Evolutionary conservation across 495 filamentous ascomycete species (phyloP), one percentile per base, ranked within the genome.

Genomic region (Penicillium manginii): DNA sequence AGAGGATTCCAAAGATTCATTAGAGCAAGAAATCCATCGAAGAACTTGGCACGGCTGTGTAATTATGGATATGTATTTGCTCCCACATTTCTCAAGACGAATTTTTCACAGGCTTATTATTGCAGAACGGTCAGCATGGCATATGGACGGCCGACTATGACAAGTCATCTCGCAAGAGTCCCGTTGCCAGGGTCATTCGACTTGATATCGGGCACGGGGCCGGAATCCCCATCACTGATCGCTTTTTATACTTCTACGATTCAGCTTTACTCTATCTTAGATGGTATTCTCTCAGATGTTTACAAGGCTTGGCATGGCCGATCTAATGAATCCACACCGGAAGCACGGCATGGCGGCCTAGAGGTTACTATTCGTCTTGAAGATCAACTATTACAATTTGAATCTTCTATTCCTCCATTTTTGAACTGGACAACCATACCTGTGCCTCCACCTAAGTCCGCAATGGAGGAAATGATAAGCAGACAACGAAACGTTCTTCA

Each of bases 11-110:
- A 35, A 65, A 47, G 43, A 33, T n/a, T 59, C 58, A 31, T 67
- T 72, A 32, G 60, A 71, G 11, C 58, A 72, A 9, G 50, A 79
- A 54, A 73, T 79, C 35, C 64, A 67, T 22, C 55, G 71, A 12
- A 59, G 77, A 31, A 58, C 72, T 5, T 81, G 78, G 78, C 67
- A 74, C 55, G 71, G 67, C 18, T 78, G 77, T 62, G 63, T 77
- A n/a, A 60, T 66, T 14, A 23, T 81, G 18, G 78, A 81, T 49
- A 58, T 65, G 72, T 73, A 69, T 19, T 33, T 33, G 31, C 57
- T 17, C 49, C 31, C 19, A 14, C 14, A 26, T 19, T 12, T 32
- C 26, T 29, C 26, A 11, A 50, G 31, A 23, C 15, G 11, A 55
- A 32, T 29, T 18, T 17, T 18, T 40, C 42, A 31, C 37, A 66